Conservation (phyloP, 2,329 filamentous ascomycete species). For the Pseudogymnoascus verrucosus region DNA sequence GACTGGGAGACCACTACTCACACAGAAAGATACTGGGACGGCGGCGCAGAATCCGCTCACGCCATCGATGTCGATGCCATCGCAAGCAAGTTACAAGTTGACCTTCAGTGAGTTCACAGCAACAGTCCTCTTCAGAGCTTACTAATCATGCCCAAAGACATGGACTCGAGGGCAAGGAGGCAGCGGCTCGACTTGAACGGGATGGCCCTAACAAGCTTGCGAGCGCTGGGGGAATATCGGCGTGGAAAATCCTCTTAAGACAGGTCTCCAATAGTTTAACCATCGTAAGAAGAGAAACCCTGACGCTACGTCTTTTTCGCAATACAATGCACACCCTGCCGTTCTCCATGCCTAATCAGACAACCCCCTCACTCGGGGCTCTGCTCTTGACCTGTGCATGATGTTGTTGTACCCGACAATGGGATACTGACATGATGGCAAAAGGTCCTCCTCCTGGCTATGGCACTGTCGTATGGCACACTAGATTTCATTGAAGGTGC, state of each 20-base stretch:
- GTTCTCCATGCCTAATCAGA: not conserved
- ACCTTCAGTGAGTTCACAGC: conserved; percentile 14
- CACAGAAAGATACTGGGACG: conserved; percentile 11
- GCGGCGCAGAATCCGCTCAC: conserved; percentile 25
- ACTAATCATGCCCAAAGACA: conserved; percentile 37
- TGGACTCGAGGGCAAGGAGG: conserved; percentile 58
- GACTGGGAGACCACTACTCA: not conserved
- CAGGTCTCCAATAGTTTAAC: conserved; percentile 73
- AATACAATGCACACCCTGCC: conserved; percentile 8
- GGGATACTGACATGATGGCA: not conserved
- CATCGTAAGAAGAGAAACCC: conserved; percentile 37
- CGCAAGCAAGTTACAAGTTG: conserved; percentile 15
- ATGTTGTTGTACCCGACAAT: not conserved
- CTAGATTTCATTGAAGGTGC: conserved; percentile 55
- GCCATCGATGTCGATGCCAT: conserved; percentile 26
- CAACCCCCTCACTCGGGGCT: not conserved
- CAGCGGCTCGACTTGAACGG: conserved; percentile 53
- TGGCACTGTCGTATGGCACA: conserved; percentile 61
- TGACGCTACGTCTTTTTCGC: not conserved
- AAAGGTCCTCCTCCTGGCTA: conserved; percentile 67
- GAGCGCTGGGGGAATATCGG: conserved; percentile 61
- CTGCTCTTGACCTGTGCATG: conserved; percentile 1
- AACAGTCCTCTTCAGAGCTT: not conserved
- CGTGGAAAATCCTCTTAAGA: conserved; percentile 69
- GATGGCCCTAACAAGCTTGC: conserved; percentile 66